Conservation (phyloP, 2,329 filamentous ascomycete genomes). For the Drechslera avenae region DNA sequence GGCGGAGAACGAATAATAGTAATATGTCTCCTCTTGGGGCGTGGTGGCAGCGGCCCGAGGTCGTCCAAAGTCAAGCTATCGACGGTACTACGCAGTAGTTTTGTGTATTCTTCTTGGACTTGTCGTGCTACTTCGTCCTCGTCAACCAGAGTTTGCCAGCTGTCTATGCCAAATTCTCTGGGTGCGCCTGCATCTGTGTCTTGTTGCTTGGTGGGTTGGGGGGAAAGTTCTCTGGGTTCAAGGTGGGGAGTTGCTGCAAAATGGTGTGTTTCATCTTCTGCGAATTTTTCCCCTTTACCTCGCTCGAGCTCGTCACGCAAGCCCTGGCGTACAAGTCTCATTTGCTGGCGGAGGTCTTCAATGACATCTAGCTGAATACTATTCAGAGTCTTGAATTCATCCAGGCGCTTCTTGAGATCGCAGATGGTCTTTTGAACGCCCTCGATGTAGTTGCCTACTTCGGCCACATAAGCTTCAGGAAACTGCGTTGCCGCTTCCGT, state of each 20-base stretch:
- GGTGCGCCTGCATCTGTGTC: neutral
- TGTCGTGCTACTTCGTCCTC: conserved; percentile 2
- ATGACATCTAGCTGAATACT: conserved; percentile 42
- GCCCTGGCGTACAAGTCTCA: conserved; percentile 21
- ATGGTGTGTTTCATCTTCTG: neutral
- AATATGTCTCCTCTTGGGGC: conserved; percentile 6
- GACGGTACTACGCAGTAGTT: conserved; percentile 5
- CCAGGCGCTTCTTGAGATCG: conserved; percentile 38
- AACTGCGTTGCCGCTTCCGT: conserved; percentile 8
- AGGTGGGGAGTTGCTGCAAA: too few relatives aligned
- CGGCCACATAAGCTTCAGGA: conserved; percentile 28
- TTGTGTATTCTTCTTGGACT: conserved; percentile 9
- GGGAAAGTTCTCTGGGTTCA: neutral
- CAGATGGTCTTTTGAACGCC: conserved; percentile 33
- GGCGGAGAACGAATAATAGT: conserved; percentile 19
- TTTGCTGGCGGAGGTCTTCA: conserved; percentile 31
- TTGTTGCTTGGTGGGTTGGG: neutral
- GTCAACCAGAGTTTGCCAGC: conserved; percentile 17
- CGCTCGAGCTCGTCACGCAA: conserved; percentile 16
- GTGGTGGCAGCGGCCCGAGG: neutral
- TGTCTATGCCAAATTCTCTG: conserved; percentile 18
- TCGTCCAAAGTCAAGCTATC: conserved; percentile 8
- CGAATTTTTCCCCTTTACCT: conserved; percentile 1
- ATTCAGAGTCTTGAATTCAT: conserved; percentile 43
- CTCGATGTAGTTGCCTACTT: conserved; percentile 36